Percentiles rank a stretch among this genome's conserved stretches.
These are phyloP conservation scores for Truncatella angustata DNA, from an alignment of 2,329 filamentous ascomycete genomes.

Conservation along the genomic window DNA sequence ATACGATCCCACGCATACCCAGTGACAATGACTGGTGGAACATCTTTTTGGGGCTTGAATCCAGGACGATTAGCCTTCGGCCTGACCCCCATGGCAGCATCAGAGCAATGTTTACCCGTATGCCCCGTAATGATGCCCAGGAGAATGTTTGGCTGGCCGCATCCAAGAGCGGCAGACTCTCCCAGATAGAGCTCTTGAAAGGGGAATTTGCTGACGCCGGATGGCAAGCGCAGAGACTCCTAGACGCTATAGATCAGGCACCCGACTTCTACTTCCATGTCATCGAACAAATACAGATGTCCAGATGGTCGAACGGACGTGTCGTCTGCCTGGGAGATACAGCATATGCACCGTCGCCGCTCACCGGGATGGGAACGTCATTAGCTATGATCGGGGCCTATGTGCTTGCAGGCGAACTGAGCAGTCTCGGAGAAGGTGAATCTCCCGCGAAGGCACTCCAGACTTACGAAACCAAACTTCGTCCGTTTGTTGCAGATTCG, in stretches of 20 bases:
- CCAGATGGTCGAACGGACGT: conserved; percentile 34
- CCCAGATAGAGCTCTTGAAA: conserved; percentile 35
- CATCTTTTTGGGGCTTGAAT: background rate
- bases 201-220: conserved; percentile 40
- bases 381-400: conserved; percentile 42
- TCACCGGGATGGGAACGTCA: conserved; percentile 44
- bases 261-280: conserved; percentile 46
- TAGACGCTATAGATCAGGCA: conserved; percentile 37
- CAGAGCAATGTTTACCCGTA: conserved; percentile 2
- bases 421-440: conserved; percentile 16
- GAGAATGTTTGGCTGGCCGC: conserved; percentile 26
- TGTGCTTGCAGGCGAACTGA: conserved; percentile 45
- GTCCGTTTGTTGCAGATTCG: conserved; percentile 36
- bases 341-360: conserved; percentile 40
- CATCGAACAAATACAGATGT: conserved; percentile 42
- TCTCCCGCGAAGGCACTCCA: conserved; percentile 22
- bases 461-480: conserved; percentile 36
- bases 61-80: background rate
- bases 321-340: conserved; percentile 52
- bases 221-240: conserved; percentile 41
- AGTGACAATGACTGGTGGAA: conserved; percentile 16
- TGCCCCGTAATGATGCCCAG: background rate
- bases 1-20: conserved; percentile 29
- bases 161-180: conserved; percentile 21
- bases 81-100: conserved; percentile 4